Conservation (phyloP, 2,329 filamentous ascomycete genomes). For the Cercospora sp. region DNA sequence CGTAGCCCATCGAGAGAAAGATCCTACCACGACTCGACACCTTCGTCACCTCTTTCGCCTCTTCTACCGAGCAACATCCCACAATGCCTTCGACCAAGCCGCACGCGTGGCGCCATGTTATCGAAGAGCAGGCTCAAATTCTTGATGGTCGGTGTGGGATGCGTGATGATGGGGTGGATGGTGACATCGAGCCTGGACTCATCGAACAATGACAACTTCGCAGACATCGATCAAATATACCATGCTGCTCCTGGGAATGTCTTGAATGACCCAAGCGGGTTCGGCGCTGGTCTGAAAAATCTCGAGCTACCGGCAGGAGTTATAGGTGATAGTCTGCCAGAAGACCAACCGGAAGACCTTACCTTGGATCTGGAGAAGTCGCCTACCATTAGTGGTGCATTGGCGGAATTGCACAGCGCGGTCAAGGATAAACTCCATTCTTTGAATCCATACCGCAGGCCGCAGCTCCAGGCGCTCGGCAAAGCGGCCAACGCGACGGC, state of each 20-base stretch:
- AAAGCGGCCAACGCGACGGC: background rate
- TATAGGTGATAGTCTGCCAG: slow-evolving; percentile 21
- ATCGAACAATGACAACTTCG: slow-evolving; percentile 12
- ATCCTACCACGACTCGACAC: slow-evolving; percentile 32
- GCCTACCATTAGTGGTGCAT: slow-evolving; percentile 37
- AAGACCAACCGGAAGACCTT: slow-evolving; percentile 16
- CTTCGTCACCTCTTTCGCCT: slow-evolving; percentile 29
- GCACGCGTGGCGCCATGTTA: slow-evolving; percentile 20
- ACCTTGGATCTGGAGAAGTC: slow-evolving; percentile 16
- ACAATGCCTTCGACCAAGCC: slow-evolving; percentile 34
- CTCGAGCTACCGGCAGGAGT: slow-evolving; percentile 23
- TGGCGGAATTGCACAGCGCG: slow-evolving; percentile 38
- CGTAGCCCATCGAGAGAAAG: slow-evolving; percentile 26
- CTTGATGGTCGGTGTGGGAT: slow-evolving; percentile 29
- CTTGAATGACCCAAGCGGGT: slow-evolving; percentile 32
- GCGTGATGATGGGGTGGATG: slow-evolving; percentile 37
- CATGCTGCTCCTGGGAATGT: slow-evolving; percentile 27
- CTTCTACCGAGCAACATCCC: slow-evolving; percentile 32
- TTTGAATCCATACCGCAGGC: slow-evolving; percentile 33
- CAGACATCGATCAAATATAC: slow-evolving; percentile 17
- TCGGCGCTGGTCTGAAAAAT: slow-evolving; percentile 11
- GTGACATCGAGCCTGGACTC: slow-evolving; percentile 34
- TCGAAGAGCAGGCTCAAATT: slow-evolving; percentile 31
- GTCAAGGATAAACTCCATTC: slow-evolving; percentile 37
- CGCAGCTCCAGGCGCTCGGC: background rate